Evolutionary conservation across 140 eudicot genomes (phyloP), one percentile per base, ranked within the genome.

Genomic region (Cichorium intybus): DNA sequence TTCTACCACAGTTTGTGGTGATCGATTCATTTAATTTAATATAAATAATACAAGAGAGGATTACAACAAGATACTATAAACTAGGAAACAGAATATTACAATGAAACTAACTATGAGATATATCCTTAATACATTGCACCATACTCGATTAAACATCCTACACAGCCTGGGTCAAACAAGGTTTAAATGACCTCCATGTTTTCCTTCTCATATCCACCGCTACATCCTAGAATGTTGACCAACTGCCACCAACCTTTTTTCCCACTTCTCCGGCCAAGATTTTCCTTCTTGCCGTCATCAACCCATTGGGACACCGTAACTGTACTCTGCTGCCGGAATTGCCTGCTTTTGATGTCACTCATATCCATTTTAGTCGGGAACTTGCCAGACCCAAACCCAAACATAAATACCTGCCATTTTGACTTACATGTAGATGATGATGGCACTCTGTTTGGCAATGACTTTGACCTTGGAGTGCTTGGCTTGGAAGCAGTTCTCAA

Each of bases 301-400:
- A 37, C 15, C 65, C 49, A 43, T 1, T 43, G 49, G 18, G 49
- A 43, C 49, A 43, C 49, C 1, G 3, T n/a, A 16, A 35, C 66
- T 15, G 60, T 71, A 59, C 33, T 31, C 24, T 47, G 60, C 24
- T 47, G 72, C 26, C 73, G 78, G 10, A 73, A 41, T 34, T 74
- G 91, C 66, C 85, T 56, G 28, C 23, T 81, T 71, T 69, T 78
- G 7, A 78, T 71, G 31, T 81, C 87, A 39, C 64, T 73, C 68
- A 81, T 18, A 61, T 84, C 87, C 70, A 78, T 69, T 52, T 68
- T 57, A 22, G 66, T 51, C 4, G 82, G 75, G n/a, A 67, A 56
- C 41, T 70, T 79, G 11, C 75, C 74, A 15, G 70, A 75, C 53
- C 75, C 63, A 29, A 63, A 72, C 68, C 88, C 86, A 62, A 76